Evolutionary conservation across 2,329 filamentous ascomycete genomes (phyloP).

Genomic region (Trichoderma atrobrunneum): DNA sequence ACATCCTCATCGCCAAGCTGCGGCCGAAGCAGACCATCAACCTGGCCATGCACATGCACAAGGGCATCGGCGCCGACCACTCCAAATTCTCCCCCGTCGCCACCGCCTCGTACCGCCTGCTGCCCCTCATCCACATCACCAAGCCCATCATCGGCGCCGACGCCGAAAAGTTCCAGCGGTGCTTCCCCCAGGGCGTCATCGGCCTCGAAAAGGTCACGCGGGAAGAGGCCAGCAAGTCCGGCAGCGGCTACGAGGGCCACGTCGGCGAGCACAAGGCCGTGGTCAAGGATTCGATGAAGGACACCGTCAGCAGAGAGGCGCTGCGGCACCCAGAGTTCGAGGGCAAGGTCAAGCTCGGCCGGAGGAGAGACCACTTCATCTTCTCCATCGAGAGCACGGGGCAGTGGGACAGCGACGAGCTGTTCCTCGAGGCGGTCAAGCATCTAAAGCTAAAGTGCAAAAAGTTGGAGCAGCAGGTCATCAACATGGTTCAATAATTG

Average conservation of each 20-base stretch:
- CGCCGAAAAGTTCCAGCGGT: slow-evolving; percentile 83
- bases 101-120: slow-evolving; percentile 85
- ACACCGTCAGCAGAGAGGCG: slow-evolving; percentile 92
- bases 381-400: slow-evolving; percentile 93
- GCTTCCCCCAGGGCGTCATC: slow-evolving; percentile 89
- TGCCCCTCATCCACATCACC: slow-evolving; percentile 83
- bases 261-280: slow-evolving; percentile 84
- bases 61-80: slow-evolving; percentile 90
- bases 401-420: slow-evolving; percentile 88
- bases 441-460: slow-evolving; percentile 82
- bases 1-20: slow-evolving; percentile 92
- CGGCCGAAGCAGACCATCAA: slow-evolving; percentile 85
- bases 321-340: slow-evolving; percentile 90
- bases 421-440: slow-evolving; percentile 88
- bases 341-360: slow-evolving; percentile 89
- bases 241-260: slow-evolving; percentile 68
- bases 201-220: slow-evolving; percentile 68
- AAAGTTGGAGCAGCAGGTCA: slow-evolving; percentile 67
- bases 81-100: slow-evolving; percentile 97
- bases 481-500: slow-evolving; percentile 56
- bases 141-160: slow-evolving; percentile 82
- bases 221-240: slow-evolving; percentile 58
- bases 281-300: slow-evolving; percentile 82
- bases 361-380: slow-evolving; percentile 93
- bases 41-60: slow-evolving; percentile 88